These are phyloP conservation scores for Monosporascus sp. DNA, from an alignment of 2,329 filamentous ascomycete genomes.

Conservation along the genomic window DNA sequence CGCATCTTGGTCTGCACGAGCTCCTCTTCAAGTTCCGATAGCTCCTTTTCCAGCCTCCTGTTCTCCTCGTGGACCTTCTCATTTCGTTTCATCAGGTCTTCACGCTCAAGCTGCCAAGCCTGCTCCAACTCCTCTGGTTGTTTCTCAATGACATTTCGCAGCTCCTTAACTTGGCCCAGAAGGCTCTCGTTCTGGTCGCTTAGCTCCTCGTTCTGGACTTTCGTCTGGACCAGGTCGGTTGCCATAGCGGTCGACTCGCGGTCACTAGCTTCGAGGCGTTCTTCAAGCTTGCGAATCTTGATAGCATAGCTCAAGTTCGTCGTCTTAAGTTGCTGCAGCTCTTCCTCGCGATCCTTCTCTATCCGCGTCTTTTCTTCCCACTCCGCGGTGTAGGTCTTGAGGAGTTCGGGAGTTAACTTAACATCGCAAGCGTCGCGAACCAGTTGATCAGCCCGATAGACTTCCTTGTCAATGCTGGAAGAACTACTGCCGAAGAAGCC, in stretches of 20 bases:
- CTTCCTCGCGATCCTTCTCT: conserved; percentile 77
- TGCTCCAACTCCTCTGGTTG: conserved; percentile 87
- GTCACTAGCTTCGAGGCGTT: conserved; percentile 82
- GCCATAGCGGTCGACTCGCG: conserved; percentile 86
- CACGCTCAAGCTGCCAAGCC: conserved; percentile 77
- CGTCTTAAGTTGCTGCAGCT: conserved; percentile 68
- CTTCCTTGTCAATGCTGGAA: conserved; percentile 84
- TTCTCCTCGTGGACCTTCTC: conserved; percentile 94
- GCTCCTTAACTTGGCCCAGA: conserved; percentile 76
- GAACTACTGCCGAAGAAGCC: conserved; percentile 95
- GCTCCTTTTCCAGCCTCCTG: conserved; percentile 77
- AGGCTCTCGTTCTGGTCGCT: conserved; percentile 86
- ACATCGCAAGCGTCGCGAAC: conserved; percentile 89
- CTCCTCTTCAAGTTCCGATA: conserved; percentile 87
- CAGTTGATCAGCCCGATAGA: conserved; percentile 90
- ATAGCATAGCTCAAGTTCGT: conserved; percentile 64
- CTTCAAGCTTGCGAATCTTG: conserved; percentile 80
- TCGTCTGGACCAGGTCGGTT: conserved; percentile 84
- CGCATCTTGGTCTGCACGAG: conserved; percentile 92
- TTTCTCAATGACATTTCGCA: conserved; percentile 80
- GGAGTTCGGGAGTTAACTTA: conserved; percentile 75
- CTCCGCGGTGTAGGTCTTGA: conserved; percentile 75
- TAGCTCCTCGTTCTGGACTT: conserved; percentile 89
- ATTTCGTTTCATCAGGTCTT: conserved; percentile 87
- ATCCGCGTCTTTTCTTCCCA: conserved; percentile 88